Base-by-base conservation (phyloP, 139 green algal species). In the Volvox africanus region DNA sequence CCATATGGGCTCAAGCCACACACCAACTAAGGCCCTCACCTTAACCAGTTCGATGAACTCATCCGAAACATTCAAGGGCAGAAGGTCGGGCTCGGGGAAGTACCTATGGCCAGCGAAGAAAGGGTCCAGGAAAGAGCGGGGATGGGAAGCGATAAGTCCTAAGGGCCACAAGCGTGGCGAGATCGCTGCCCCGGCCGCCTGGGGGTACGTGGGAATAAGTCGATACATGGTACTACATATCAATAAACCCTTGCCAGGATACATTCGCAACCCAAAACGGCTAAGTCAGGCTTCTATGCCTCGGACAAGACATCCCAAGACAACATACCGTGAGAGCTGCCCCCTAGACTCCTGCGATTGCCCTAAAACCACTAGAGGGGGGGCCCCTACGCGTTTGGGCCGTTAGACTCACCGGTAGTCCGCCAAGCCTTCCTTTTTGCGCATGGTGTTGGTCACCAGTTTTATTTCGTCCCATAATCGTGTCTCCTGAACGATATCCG, bases 21-120 rank as follows among this genome's bases (percentile, higher is more conserved):
- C 16, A 73, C 65, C 21, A 24, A 73, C 65, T 28, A 6, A 73
- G 65, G 21, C 65, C 65, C 71, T 35, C 87, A 91, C 77, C 76
- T 68, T 78, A 30, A 91, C 75, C 14, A 80, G 12, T 16, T 88
- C 65, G 35, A 98, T 86, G 61, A 93, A 90, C 33, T 96, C 87
- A 12, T 95, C 85, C 1, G 77, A 94, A 0, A 99, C 65, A 18
- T 89, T 35, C 67, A 99, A 81, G 19, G 96, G 94, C 16, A 95
- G 97, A 62, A 99, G 94, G 91, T 99, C 98, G 1, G 98, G 98
- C 95, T 99, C 98, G 13, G 98, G 98, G 93, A 99, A 99, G 94
- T 99, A 99, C 44, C 93, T 95, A 86, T 16, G 55, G 80, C 21
- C 73, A 19, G 73, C 24, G 18, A 19, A 55, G 44, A 55, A 55